Percentiles rank a stretch among this genome's conserved stretches.
Evolutionary conservation across 2,329 filamentous ascomycete species (phyloP).

Genomic region (Trichoderma semiorbis): DNA sequence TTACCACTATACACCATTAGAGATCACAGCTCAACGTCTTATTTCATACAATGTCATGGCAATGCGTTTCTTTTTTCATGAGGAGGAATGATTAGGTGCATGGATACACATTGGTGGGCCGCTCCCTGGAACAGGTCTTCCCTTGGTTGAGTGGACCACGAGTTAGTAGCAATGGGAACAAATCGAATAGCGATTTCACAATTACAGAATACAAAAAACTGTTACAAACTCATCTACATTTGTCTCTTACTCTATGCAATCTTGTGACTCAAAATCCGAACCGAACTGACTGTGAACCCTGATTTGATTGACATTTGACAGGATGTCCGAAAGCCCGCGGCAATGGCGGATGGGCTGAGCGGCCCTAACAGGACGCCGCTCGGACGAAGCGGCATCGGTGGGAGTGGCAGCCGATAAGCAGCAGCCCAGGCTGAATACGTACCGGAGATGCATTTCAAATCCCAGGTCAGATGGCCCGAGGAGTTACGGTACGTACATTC

Average conservation of each 20-base stretch:
- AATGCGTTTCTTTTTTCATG: constrained; percentile 4
- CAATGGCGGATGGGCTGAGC: constrained; percentile 14
- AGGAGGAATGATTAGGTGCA: background rate
- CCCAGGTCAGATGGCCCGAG: background rate
- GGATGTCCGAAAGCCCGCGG: background rate
- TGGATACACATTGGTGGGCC: constrained; percentile 7
- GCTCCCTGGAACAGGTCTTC: constrained; percentile 17
- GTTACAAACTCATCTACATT: constrained; percentile 2
- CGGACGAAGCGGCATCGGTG: constrained; percentile 12
- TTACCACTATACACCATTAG: constrained; percentile 7
- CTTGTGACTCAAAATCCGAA: background rate
- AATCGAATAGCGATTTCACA: constrained; percentile 11
- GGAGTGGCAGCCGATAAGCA: constrained; percentile 9
- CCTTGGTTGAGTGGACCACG: constrained; percentile 15
- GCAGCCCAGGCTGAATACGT: background rate
- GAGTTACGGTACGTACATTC: background rate
- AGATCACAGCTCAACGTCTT: constrained; percentile 11
- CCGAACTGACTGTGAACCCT: background rate
- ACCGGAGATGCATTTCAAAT: constrained; percentile 15
- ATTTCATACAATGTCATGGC: constrained; percentile 10
- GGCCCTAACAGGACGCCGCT: background rate
- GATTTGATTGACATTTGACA: background rate
- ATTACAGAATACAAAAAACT: background rate
- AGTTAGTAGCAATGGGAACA: constrained; percentile 4
- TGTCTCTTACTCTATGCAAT: background rate